phyloP scores from a whole-genome alignment of 352 stramenopile species.

The Pythium apleroticum region DNA sequence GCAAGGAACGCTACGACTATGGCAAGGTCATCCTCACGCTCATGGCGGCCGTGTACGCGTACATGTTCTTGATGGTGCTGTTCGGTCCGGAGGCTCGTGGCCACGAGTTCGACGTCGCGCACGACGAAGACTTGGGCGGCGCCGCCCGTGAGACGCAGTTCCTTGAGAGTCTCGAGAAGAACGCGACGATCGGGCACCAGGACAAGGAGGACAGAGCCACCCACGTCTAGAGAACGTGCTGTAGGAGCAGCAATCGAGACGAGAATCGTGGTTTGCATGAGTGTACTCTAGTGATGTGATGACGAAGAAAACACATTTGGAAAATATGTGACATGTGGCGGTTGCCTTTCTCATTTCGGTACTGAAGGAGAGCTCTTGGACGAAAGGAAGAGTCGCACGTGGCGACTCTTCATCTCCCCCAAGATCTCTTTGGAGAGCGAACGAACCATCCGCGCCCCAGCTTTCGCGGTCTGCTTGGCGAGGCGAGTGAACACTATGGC shows the following conservation, averaged over 20 bases:
- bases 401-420: neutral
- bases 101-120: constrained; percentile 30
- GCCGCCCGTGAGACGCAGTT: constrained; percentile 29
- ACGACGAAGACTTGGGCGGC: constrained; percentile 33
- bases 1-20: constrained; percentile 45
- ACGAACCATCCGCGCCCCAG: neutral
- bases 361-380: neutral
- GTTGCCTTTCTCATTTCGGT: neutral
- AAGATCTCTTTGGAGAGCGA: neutral
- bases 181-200: neutral
- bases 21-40: constrained; percentile 54
- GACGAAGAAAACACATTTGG: neutral
- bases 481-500: neutral
- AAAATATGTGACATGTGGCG: neutral
- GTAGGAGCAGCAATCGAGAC: neutral
- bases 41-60: constrained; percentile 41
- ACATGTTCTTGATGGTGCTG: constrained; percentile 41
- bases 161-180: constrained; percentile 35
- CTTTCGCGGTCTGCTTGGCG: neutral
- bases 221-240: neutral
- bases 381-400: constrained; percentile 1
- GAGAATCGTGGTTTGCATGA: no score
- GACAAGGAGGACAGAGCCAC: constrained; percentile 31
- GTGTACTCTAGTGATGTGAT: neutral
- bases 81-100: constrained; percentile 48